A percentile compares a stretch with the other conserved stretches of the same genome.
phyloP scores from a whole-genome alignment of 306 rosid genomes.

The Potentilla sterilis region DNA sequence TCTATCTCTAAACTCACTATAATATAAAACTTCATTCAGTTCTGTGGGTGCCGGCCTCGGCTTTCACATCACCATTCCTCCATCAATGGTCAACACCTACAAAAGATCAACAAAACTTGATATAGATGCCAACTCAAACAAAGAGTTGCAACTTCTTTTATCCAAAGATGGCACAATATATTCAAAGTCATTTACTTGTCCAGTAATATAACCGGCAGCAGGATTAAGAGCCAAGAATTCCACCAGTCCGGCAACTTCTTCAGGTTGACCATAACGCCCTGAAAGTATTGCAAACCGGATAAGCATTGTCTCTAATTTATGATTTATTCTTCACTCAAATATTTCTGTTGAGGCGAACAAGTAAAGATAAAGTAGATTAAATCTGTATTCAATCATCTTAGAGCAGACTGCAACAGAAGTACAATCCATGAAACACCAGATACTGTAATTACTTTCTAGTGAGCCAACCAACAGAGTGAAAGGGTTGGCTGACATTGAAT shows the following conservation, averaged over 20 bases:
- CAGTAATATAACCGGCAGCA: conserved; percentile 87
- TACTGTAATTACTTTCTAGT: not conserved
- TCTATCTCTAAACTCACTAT: not conserved
- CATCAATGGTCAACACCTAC: conserved; percentile 87
- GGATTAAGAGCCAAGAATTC: conserved; percentile 88
- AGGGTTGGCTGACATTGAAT: not conserved
- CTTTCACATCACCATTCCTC: conserved; percentile 89
- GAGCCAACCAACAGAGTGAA: not conserved
- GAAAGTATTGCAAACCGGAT: conserved; percentile 29
- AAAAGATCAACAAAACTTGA: conserved; percentile 2
- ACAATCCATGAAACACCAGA: not conserved
- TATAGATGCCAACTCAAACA: not conserved
- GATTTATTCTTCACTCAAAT: not conserved
- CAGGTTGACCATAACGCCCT: conserved; percentile 95
- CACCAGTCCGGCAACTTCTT: conserved; percentile 96
- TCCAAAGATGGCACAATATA: not conserved
- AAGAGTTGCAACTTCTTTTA: not conserved
- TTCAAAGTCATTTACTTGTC: conserved; percentile 49
- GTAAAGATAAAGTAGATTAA: not conserved
- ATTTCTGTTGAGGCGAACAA: not conserved
- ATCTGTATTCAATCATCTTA: not conserved
- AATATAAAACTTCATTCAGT: not conserved
- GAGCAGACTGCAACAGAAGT: conserved; percentile 6
- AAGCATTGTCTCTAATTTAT: not conserved
- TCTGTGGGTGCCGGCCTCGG: not conserved